phyloP scores from a whole-genome alignment of 2,329 filamentous ascomycete genomes.

The Nemania abortiva region DNA sequence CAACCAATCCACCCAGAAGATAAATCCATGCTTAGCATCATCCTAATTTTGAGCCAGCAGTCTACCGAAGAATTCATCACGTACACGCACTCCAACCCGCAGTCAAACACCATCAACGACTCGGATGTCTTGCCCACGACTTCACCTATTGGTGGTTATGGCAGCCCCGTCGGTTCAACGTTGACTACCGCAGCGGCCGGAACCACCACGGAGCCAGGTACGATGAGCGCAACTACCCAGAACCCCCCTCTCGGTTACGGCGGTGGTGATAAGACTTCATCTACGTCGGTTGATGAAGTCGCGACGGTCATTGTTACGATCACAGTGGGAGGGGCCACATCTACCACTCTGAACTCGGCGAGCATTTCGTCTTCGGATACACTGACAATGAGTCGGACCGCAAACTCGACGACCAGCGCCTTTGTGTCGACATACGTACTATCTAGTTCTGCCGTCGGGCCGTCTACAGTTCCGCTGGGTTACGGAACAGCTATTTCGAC shows the following conservation, averaged over 20 bases:
- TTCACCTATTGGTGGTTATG: background rate
- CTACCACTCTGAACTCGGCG: no score
- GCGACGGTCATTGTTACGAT: background rate
- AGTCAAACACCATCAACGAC: constrained; percentile 23
- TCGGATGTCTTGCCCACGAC: constrained; percentile 20
- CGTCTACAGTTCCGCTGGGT: background rate
- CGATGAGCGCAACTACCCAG: background rate
- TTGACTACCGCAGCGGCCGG: background rate
- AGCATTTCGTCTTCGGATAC: background rate
- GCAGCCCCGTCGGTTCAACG: no score
- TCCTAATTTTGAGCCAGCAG: constrained; percentile 2
- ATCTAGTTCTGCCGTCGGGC: background rate
- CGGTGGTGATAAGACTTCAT: background rate
- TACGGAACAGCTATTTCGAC: background rate
- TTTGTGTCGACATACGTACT: background rate
- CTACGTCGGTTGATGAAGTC: background rate
- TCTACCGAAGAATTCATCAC: constrained; percentile 11
- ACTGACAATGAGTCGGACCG: background rate
- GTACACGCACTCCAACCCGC: constrained; percentile 12
- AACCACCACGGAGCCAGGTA: background rate
- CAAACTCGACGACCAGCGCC: background rate
- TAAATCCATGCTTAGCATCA: background rate
- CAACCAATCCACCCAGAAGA: background rate
- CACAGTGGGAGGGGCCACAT: background rate
- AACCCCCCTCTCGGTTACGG: background rate